Percentiles rank a stretch among this genome's conserved stretches.
These are phyloP conservation scores for Polyplosphaeria fusca DNA, from an alignment of 495 filamentous ascomycete genomes.

Conservation along the genomic window DNA sequence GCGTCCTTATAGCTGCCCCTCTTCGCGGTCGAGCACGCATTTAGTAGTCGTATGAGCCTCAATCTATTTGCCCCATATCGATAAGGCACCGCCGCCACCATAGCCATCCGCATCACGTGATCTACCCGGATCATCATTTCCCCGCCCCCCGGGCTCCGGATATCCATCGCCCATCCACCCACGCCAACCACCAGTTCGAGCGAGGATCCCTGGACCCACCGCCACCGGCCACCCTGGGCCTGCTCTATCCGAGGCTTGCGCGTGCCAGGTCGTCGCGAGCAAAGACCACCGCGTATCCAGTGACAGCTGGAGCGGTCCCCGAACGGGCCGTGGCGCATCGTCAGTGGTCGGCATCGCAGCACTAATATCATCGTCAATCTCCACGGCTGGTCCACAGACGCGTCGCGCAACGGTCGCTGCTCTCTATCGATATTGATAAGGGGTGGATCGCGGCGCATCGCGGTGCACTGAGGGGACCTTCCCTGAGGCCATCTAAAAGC, in stretches of 20 bases:
- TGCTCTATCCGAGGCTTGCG: conserved; percentile 13
- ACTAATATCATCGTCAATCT: conserved; percentile 30
- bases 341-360: conserved; percentile 20
- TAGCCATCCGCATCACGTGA: conserved; percentile 12
- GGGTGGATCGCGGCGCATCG: conserved; percentile 13
- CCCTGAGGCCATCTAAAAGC: conserved; percentile 14
- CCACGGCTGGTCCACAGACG: conserved; percentile 13
- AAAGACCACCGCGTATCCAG: conserved; percentile 10
- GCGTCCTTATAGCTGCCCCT: conserved; percentile 4
- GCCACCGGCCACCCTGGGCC: conserved; percentile 3
- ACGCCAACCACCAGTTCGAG: conserved; percentile 3
- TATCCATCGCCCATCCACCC: not conserved
- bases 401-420: conserved; percentile 10
- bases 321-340: conserved; percentile 12
- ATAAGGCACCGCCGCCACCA: conserved; percentile 4
- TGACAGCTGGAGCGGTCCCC: conserved; percentile 2
- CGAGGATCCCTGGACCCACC: conserved; percentile 9
- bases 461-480: conserved; percentile 4
- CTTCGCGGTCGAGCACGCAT: not conserved
- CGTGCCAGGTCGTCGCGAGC: conserved; percentile 4
- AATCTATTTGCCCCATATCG: not conserved
- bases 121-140: too few relatives aligned
- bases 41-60: too few relatives aligned
- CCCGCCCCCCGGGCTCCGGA: too few relatives aligned
- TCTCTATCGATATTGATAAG: conserved; percentile 33